Base-by-base conservation (phyloP, 257 asterid genomes). In the Marsdenia floribunda region DNA sequence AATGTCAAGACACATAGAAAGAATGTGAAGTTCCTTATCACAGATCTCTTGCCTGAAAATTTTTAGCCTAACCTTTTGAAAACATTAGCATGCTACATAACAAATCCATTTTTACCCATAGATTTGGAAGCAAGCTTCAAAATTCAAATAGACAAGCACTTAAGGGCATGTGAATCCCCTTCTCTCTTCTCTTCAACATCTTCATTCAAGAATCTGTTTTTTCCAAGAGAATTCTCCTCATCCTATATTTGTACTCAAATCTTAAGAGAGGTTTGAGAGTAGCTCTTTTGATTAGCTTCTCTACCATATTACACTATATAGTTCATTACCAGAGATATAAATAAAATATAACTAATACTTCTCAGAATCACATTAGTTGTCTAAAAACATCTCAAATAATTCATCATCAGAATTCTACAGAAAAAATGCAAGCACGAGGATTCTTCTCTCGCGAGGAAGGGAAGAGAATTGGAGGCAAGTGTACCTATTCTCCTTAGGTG, bases 401-500 rank as follows among this genome's bases (percentile, higher is more conserved):
- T 16, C 29, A 63, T 18, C 19, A 18, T 15, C 38, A 15, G 33
- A 16, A 29, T 29, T 29, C 33, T 29, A 29, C 33, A 29, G n/a
- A n/a, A 73, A 16, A 16, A 57, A n/a, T 16, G 33, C 2, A 35
- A 73, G 19, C 21, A 59, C 26, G 5, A 73, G 77, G 38, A 44
- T 40, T 33, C 18, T 1, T 40, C 21, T 29, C 57, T 59, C 10
- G 18, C 22, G 55, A 38, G 22, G 42, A 37, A 7, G 5, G 37
- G 22, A 2, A 11, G 73, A 54, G 46, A 71, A 53, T 3, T 2
- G 33, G 52, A 52, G 58, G 10, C 15, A 74, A 24, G 52, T 81
- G 46, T 85, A 90, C 99, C 96, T 0, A 95, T 95, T 83, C 86
- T 90, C 77, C 90, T 82, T 0, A 95, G 80, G 80, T 95, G 98